Percentiles rank a stretch among this genome's conserved stretches.
These are phyloP conservation scores for Paecilomyces niveus DNA, from an alignment of 2,329 filamentous ascomycete species.

Conservation along the genomic window DNA sequence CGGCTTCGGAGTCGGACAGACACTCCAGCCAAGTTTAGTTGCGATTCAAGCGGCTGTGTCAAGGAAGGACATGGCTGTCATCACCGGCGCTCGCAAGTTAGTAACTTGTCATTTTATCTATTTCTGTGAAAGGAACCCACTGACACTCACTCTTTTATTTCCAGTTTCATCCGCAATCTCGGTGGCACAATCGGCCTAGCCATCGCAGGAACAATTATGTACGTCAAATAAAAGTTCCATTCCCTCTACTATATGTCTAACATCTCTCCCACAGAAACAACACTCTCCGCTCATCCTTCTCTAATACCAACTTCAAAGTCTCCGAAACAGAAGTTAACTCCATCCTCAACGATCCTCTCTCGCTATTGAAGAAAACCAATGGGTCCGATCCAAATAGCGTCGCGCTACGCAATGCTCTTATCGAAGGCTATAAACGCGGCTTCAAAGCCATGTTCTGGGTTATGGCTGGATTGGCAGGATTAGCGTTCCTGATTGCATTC, in stretches of 20 bases:
- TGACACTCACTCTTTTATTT: background rate
- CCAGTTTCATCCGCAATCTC: constrained; percentile 35
- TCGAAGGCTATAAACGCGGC: constrained; percentile 30
- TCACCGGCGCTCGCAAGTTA: background rate
- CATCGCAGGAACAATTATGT: constrained; percentile 36
- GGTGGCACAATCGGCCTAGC: constrained; percentile 35
- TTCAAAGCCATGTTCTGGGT: constrained; percentile 36
- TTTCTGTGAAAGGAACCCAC: background rate
- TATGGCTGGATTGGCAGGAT: constrained; percentile 26
- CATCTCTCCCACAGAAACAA: constrained; percentile 20
- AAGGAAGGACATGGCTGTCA: constrained; percentile 1
- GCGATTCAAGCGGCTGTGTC: constrained; percentile 1
- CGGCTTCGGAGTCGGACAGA: constrained; percentile 31
- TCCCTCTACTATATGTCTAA: background rate
- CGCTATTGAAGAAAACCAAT: constrained; percentile 15
- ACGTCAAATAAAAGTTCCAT: constrained; percentile 4
- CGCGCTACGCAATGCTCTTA: constrained; percentile 18
- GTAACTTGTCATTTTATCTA: background rate
- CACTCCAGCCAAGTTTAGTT: constrained; percentile 1
- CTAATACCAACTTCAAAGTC: constrained; percentile 14
- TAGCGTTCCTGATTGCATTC: constrained; percentile 26
- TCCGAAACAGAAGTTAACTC: constrained; percentile 12
- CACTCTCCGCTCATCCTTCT: constrained; percentile 17
- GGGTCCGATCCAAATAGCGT: constrained; percentile 8
- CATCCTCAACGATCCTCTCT: constrained; percentile 25